A percentile compares a stretch with the other conserved stretches of the same genome.
These are phyloP conservation scores for Cydonia oblonga DNA, from an alignment of 331 rosid species.

Conservation along the genomic window DNA sequence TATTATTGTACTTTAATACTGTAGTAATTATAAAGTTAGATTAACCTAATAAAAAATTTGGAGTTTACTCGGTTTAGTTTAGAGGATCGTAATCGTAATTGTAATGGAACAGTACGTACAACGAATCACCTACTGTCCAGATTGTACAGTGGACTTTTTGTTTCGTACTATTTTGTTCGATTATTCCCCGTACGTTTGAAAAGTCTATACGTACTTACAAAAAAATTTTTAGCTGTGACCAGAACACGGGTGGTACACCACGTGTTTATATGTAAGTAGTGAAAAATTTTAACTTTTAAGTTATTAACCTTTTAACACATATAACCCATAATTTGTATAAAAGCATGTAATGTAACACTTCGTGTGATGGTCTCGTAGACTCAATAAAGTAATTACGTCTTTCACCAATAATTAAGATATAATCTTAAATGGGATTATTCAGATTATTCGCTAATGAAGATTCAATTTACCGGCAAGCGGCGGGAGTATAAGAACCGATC, in stretches of 20 bases:
- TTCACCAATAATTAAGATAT: not conserved
- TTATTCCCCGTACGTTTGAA: constrained; percentile 6
- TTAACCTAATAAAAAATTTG: not conserved
- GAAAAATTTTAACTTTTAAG: too few relatives aligned
- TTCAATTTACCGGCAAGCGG: constrained; percentile 66
- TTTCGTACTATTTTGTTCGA: not conserved
- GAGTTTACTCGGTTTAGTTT: too few relatives aligned
- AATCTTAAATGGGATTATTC: not conserved
- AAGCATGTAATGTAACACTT: accelerated
- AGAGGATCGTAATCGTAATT: too few relatives aligned
- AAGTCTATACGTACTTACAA: constrained; percentile 24
- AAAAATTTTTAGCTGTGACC: too few relatives aligned
- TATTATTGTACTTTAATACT: not conserved
- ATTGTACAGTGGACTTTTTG: not conserved
- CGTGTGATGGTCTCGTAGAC: too few relatives aligned
- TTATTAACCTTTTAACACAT: too few relatives aligned
- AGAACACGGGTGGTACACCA: too few relatives aligned
- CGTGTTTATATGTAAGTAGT: too few relatives aligned
- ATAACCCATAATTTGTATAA: too few relatives aligned
- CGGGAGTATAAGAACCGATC: constrained; percentile 80
- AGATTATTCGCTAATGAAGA: not conserved
- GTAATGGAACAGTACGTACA: constrained; percentile 2
- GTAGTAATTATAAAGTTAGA: not conserved
- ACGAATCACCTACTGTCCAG: not conserved
- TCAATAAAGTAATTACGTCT: not conserved